A percentile compares a stretch with the other conserved stretches of the same genome.
phyloP scores from a whole-genome alignment of 106 monocot genomes.

The Dendrobium nobile region DNA sequence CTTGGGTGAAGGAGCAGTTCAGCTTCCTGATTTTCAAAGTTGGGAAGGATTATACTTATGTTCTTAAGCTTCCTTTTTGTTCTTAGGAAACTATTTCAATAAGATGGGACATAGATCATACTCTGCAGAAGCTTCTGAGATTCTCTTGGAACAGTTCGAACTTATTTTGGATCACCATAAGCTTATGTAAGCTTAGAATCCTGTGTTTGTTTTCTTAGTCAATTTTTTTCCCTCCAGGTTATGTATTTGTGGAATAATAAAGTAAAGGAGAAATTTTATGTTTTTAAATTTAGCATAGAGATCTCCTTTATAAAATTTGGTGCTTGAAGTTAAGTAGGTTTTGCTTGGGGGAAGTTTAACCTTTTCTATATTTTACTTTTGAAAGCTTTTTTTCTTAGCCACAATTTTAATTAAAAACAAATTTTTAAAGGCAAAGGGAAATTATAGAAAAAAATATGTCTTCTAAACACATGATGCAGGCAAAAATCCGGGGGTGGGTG shows the following conservation, averaged over 20 bases:
- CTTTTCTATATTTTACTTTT: too few relatives aligned
- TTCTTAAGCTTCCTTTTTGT: not conserved
- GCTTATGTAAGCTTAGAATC: slow-evolving; percentile 6
- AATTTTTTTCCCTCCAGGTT: not conserved
- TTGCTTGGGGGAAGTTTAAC: too few relatives aligned
- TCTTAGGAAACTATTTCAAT: not conserved
- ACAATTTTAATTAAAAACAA: too few relatives aligned
- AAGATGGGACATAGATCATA: not conserved
- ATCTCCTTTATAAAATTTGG: not conserved
- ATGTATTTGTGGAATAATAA: not conserved
- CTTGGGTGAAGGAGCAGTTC: not conserved
- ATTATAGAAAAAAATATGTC: too few relatives aligned
- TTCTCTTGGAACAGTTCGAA: slow-evolving; percentile 9
- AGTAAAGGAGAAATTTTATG: not conserved
- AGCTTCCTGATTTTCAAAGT: not conserved
- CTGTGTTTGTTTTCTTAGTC: not conserved
- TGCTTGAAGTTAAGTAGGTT: not conserved
- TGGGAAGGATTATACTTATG: not conserved
- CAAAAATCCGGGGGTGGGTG: too few relatives aligned
- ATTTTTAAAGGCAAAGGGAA: too few relatives aligned
- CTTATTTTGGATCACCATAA: slow-evolving; percentile 6
- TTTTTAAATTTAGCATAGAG: not conserved
- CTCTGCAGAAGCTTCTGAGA: not conserved
- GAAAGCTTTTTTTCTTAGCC: too few relatives aligned
- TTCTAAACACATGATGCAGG: too few relatives aligned